Base-by-base conservation (phyloP, 108 stramenopile species). In the Cyclotella baltica region DNA sequence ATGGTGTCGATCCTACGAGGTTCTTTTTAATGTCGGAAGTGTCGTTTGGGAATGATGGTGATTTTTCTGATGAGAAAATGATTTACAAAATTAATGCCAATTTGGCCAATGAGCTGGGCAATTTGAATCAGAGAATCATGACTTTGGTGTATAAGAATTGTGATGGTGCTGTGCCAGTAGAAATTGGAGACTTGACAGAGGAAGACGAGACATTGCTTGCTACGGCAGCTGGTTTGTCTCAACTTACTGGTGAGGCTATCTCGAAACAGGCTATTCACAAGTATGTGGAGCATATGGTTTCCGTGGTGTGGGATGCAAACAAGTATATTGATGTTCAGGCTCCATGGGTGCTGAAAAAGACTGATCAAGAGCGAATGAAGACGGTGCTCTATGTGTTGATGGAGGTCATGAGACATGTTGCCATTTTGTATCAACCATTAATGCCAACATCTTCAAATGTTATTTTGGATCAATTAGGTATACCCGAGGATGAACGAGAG, bases 21-120 rank as follows among this genome's bases (percentile, higher is more conserved):
- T 96, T 94, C 78, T 98, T 97, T 81, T 88, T 98, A 64, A 87
- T 96, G 90, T 75, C 90, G 29, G 96, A 97, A 85, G 96, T 95
- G 6, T 81, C 78, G 29, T 97, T 98, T 77, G 98, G 96, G 13
- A 87, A 62, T 66, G 98, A 98, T 76, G 96, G 96, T 15, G 97
- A 98, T 72, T 98, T 95, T 81, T 94, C 92, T 20, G 83, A 96
- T 58, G 86, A 88, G n/a, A 77, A 85, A 19, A 88, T 99, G 88
- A 84, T 96, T 31, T 75, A 83, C 33, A 93, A 95, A 68, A 85
- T 89, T 27, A 98, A 98, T 76, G 88, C 77, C 56, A 96, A 96
- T 61, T 77, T 98, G 34, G 92, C 96, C 15, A 97, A 98, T 78
- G 92, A 94, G 53, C 70, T 98, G 38, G 99, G 99, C 10, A 99